phyloP scores from a whole-genome alignment of 257 asterid genomes.

The Solanum bulbocastanum region DNA sequence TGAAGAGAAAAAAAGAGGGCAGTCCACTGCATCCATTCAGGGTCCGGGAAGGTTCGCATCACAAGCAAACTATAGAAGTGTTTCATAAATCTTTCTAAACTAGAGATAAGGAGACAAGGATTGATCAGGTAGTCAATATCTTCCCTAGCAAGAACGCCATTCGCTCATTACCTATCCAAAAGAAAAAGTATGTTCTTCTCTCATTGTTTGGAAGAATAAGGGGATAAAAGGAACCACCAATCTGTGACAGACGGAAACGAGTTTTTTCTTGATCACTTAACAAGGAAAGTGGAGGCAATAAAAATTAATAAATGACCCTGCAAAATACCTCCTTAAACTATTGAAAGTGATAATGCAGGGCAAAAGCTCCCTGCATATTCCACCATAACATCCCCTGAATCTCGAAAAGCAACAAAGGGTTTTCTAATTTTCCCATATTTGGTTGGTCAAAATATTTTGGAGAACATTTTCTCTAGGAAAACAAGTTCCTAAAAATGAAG shows the following conservation, averaged over 20 bases:
- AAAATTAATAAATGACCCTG: neutral
- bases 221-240: neutral
- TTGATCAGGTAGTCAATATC: neutral
- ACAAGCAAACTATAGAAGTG: neutral
- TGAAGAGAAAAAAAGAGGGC: neutral
- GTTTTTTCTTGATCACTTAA: neutral
- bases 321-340: neutral
- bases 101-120: neutral
- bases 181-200: neutral
- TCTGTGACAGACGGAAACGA: neutral
- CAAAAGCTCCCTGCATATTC: neutral
- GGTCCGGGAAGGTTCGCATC: neutral
- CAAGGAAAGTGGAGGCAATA: neutral
- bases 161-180: neutral
- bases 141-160: neutral
- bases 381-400: neutral
- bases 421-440: neutral
- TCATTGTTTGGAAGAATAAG: neutral
- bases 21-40: neutral
- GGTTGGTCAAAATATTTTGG: neutral
- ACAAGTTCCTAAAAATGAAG: neutral
- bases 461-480: neutral
- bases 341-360: neutral
- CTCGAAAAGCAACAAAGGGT: neutral
- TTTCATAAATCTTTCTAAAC: neutral